Evolutionary conservation across 2,329 filamentous ascomycete species (phyloP).

Genomic region (Stylonectria norvegica): DNA sequence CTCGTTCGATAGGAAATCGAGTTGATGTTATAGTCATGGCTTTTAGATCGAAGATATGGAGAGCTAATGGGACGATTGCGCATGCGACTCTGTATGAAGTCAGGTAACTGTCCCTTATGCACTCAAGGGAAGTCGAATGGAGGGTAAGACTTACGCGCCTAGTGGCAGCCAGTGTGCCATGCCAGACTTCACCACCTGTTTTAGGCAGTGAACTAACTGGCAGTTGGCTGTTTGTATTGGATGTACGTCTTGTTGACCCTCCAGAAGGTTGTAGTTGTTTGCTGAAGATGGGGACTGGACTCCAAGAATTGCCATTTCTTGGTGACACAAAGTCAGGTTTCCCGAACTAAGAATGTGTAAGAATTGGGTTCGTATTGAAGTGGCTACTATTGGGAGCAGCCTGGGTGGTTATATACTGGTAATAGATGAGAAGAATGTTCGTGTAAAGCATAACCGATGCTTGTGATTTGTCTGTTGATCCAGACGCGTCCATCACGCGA

Average conservation of each 20-base stretch:
- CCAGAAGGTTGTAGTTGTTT: background rate
- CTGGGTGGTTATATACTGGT: conserved; percentile 4
- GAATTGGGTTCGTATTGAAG: too few relatives aligned
- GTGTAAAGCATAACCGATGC: conserved; percentile 3
- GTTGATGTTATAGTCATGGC: background rate
- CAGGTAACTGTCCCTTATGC: background rate
- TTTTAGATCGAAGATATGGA: background rate
- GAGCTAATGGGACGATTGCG: background rate
- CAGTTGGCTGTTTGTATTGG: background rate
- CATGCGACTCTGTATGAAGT: background rate
- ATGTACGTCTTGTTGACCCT: background rate
- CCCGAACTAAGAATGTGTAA: conserved; percentile 5
- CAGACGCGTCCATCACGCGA: background rate
- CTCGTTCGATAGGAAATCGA: background rate
- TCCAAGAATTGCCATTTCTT: conserved; percentile 3
- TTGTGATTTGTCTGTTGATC: background rate
- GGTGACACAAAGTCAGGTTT: conserved; percentile 4
- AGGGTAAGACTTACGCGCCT: background rate
- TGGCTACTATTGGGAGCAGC: too few relatives aligned
- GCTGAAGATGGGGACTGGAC: background rate
- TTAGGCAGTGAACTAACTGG: background rate
- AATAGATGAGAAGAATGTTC: conserved; percentile 8
- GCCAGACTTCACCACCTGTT: background rate
- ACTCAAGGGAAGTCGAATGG: background rate
- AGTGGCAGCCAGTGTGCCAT: background rate